Evolutionary conservation across 345 rosid genomes (phyloP).

Genomic region (Citrus mangshanensis): DNA sequence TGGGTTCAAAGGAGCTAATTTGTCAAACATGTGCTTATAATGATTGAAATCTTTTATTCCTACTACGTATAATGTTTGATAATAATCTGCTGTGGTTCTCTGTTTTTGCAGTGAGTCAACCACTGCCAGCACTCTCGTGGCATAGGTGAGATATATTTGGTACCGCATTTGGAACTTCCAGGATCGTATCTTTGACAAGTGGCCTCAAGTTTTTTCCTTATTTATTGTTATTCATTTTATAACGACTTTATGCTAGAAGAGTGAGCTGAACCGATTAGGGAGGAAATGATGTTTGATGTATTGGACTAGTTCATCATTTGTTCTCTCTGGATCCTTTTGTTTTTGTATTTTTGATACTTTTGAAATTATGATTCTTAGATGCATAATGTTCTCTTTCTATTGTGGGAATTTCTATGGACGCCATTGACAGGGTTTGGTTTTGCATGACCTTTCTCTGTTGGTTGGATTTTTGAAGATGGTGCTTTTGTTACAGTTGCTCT

Average conservation of each 20-base stretch:
- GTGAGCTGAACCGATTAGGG: constrained; percentile 1
- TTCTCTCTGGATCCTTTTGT: background rate
- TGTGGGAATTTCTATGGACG: no score
- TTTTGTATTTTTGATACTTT: background rate
- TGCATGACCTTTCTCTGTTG: no score
- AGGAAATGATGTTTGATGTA: background rate
- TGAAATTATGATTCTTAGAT: background rate
- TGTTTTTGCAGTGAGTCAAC: constrained; percentile 50
- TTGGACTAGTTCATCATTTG: background rate
- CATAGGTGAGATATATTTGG: constrained; percentile 21
- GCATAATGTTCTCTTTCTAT: background rate
- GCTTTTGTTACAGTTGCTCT: no score
- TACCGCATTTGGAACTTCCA: background rate
- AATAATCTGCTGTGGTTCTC: background rate
- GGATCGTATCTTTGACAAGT: background rate
- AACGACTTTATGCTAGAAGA: background rate
- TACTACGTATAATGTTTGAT: background rate
- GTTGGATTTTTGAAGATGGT: no score
- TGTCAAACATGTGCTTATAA: no score
- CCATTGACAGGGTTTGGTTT: no score
- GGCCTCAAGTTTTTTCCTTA: background rate
- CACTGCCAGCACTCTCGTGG: constrained; percentile 69
- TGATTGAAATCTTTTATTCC: background rate
- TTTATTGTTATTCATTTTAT: background rate
- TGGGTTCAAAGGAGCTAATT: background rate